Conservation (phyloP, 2,329 filamentous ascomycete genomes). For the Colletotrichum lupini region DNA sequence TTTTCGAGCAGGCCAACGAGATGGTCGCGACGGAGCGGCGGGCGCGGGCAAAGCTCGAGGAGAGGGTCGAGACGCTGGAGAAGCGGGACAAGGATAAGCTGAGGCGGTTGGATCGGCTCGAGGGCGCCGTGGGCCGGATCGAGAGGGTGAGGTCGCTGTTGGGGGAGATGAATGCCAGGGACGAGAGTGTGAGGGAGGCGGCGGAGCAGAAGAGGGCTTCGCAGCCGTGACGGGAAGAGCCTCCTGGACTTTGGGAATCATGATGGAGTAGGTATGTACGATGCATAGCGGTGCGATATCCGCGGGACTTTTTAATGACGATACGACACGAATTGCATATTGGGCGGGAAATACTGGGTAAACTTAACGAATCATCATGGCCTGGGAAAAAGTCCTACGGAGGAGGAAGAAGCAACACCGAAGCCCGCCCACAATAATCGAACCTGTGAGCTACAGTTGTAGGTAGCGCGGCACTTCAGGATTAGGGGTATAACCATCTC, state of each 20-base stretch:
- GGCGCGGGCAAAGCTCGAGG: conserved; percentile 77
- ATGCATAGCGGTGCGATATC: conserved; percentile 10
- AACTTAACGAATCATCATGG: not conserved
- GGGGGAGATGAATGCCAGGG: conserved; percentile 42
- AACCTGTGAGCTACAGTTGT: no score
- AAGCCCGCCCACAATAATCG: no score
- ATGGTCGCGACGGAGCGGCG: conserved; percentile 85
- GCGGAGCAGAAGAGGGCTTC: conserved; percentile 14
- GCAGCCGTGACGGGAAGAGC: not conserved
- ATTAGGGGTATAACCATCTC: no score
- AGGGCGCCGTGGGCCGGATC: conserved; percentile 77
- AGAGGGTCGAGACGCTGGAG: conserved; percentile 76
- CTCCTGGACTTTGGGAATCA: not conserved
- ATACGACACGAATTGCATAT: conserved; percentile 28
- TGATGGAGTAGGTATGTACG: not conserved
- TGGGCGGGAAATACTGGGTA: conserved; percentile 3
- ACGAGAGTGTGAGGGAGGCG: not conserved
- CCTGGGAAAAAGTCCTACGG: no score
- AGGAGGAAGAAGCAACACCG: no score
- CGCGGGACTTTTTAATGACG: conserved; percentile 16
- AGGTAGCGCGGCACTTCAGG: no score
- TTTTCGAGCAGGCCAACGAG: conserved; percentile 88
- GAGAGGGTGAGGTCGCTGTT: conserved; percentile 76
- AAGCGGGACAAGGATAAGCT: conserved; percentile 76
- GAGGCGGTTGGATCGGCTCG: conserved; percentile 74